phyloP scores from a whole-genome alignment of 805 yeast genomes.

The Brettanomyces anomalus region DNA sequence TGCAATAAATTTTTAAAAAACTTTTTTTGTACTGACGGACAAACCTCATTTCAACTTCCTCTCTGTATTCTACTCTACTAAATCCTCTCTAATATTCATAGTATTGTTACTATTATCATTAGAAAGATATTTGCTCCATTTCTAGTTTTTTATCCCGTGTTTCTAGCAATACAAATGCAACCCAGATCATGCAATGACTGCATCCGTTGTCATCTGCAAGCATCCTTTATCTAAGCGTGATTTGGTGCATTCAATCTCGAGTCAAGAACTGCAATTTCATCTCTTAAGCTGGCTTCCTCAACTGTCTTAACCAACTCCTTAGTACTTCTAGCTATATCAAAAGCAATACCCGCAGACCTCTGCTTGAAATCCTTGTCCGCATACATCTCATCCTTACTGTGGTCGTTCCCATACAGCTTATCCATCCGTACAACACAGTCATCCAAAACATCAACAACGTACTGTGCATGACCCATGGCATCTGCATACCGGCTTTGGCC shows the following conservation, averaged over 20 bases:
- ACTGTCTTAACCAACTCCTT: slow-evolving; percentile 93
- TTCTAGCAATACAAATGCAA: too few relatives aligned
- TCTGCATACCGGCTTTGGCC: slow-evolving; percentile 77
- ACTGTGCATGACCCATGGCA: slow-evolving; percentile 81
- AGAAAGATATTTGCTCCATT: too few relatives aligned
- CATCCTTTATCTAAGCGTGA: too few relatives aligned
- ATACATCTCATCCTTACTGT: slow-evolving; percentile 40
- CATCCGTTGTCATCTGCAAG: too few relatives aligned
- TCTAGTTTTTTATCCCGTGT: too few relatives aligned
- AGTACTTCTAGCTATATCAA: slow-evolving; percentile 93
- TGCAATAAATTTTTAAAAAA: too few relatives aligned
- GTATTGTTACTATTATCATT: too few relatives aligned
- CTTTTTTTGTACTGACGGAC: too few relatives aligned
- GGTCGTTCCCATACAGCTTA: slow-evolving; percentile 42
- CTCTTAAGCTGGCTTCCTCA: slow-evolving; percentile 85
- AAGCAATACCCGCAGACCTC: slow-evolving; percentile 90
- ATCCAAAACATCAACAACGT: slow-evolving; percentile 79
- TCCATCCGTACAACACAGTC: slow-evolving; percentile 85
- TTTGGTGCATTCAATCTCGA: slow-evolving; percentile 35
- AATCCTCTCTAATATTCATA: too few relatives aligned
- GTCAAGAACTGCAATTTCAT: slow-evolving; percentile 76
- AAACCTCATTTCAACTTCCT: too few relatives aligned
- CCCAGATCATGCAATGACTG: too few relatives aligned
- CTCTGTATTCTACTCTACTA: too few relatives aligned
- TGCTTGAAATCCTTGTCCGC: slow-evolving; percentile 90